phyloP scores from a whole-genome alignment of 2,329 filamentous ascomycete species.

The Graphilbum fragrans region DNA sequence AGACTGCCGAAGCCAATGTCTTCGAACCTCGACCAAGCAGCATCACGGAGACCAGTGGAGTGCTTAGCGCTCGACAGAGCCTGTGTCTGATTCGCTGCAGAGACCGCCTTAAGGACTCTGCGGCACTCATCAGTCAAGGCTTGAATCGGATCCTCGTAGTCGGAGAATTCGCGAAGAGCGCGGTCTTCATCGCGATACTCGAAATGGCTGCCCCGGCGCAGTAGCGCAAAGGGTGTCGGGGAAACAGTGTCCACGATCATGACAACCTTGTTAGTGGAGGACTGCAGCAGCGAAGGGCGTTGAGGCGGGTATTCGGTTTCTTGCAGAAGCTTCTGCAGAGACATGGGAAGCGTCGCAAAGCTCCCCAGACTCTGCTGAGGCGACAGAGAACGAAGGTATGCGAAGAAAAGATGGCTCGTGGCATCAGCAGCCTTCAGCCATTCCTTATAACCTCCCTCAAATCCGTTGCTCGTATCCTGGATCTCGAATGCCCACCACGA shows the following conservation, averaged over 20 bases:
- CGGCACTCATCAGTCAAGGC: conserved; percentile 90
- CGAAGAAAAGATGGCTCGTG: conserved; percentile 94
- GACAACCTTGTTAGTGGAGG: conserved; percentile 74
- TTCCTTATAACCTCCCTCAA: conserved; percentile 83
- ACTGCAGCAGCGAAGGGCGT: conserved; percentile 62
- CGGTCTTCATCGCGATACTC: conserved; percentile 84
- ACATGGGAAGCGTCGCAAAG: conserved; percentile 79
- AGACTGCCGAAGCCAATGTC: conserved; percentile 80
- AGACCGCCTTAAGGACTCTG: conserved; percentile 79
- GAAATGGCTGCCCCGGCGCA: conserved; percentile 87
- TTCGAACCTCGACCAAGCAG: conserved; percentile 94
- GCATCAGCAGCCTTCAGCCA: conserved; percentile 91
- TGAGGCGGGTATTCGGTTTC: conserved; percentile 92
- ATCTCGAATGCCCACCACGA: conserved; percentile 99
- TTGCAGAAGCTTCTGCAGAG: conserved; percentile 78
- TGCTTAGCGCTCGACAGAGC: conserved; percentile 54
- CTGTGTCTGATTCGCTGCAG: conserved; percentile 76
- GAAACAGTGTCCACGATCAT: conserved; percentile 97
- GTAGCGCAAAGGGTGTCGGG: conserved; percentile 80
- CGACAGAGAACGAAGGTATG: conserved; percentile 80
- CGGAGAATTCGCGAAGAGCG: conserved; percentile 74
- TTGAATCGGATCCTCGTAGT: conserved; percentile 77
- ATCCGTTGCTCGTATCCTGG: conserved; percentile 73
- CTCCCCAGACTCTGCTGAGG: conserved; percentile 68
- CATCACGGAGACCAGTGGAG: conserved; percentile 64